Percentiles rank a stretch among this genome's conserved stretches.
Conservation (phyloP, 176 grass and related monocot species). For the Carex scoparia region DNA sequence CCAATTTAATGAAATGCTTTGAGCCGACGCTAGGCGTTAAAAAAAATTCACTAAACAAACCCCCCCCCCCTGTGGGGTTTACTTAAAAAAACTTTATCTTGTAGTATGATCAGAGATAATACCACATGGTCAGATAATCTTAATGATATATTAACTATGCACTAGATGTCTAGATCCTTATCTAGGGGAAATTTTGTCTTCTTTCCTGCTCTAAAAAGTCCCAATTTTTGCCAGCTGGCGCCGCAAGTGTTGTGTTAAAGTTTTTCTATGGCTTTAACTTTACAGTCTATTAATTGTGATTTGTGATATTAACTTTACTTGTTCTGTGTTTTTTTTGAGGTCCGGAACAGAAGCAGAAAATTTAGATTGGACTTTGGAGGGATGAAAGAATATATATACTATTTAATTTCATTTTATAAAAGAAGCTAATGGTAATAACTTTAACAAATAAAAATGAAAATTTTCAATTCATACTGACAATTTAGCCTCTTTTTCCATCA, state of each 20-base stretch:
- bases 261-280: neutral
- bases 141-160: neutral
- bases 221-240: neutral
- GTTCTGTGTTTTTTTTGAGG: neutral
- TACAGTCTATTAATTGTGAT: neutral
- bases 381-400: too few relatives aligned
- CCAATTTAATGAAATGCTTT: too few relatives aligned
- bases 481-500: too few relatives aligned
- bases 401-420: too few relatives aligned
- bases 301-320: neutral
- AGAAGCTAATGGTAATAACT: too few relatives aligned
- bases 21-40: too few relatives aligned
- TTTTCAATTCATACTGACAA: too few relatives aligned
- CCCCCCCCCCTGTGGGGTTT: too few relatives aligned
- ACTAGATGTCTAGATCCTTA: neutral
- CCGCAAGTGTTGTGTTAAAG: neutral
- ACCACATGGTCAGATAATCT: neutral
- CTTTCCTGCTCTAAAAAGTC: too few relatives aligned
- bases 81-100: neutral
- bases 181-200: neutral
- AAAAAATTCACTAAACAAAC: too few relatives aligned
- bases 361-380: too few relatives aligned
- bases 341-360: neutral
- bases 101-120: neutral
- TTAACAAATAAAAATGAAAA: too few relatives aligned